phyloP scores from a whole-genome alignment of 2,329 filamentous ascomycete genomes.

The Colletotrichum lupini region DNA sequence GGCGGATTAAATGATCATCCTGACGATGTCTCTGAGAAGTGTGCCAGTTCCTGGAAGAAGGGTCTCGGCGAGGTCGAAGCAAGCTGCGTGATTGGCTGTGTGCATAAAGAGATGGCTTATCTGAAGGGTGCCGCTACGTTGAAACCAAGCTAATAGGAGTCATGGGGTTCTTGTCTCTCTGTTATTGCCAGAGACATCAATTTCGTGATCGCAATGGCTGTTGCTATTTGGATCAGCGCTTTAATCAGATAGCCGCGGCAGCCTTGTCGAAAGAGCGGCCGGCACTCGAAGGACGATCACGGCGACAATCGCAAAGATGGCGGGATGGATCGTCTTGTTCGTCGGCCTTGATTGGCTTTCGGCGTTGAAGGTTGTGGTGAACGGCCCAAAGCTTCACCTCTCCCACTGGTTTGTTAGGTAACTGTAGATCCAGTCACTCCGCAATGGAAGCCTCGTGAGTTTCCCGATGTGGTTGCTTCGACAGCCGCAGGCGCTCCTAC shows the following conservation, averaged over 20 bases:
- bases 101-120: constrained; percentile 27
- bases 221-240: not conserved
- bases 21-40: constrained; percentile 15
- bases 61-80: not conserved
- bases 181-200: constrained; percentile 28
- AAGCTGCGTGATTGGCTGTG: constrained; percentile 18
- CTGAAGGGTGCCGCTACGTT: constrained; percentile 26
- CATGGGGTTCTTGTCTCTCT: constrained; percentile 36
- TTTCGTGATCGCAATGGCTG: not conserved
- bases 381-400: not conserved
- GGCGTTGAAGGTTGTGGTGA: not conserved
- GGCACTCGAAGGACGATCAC: constrained; percentile 22
- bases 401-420: not conserved
- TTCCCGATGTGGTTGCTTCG: not conserved
- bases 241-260: constrained; percentile 23
- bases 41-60: constrained; percentile 7
- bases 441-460: not conserved
- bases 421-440: not conserved
- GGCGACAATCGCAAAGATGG: not conserved
- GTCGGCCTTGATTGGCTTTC: not conserved
- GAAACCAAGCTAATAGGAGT: constrained; percentile 33
- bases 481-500: not conserved
- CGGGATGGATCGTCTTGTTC: constrained; percentile 9
- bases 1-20: constrained; percentile 26
- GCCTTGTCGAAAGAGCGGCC: constrained; percentile 18